Conservation (phyloP, 2,329 filamentous ascomycete genomes). For the Colletotrichum limetticola region DNA sequence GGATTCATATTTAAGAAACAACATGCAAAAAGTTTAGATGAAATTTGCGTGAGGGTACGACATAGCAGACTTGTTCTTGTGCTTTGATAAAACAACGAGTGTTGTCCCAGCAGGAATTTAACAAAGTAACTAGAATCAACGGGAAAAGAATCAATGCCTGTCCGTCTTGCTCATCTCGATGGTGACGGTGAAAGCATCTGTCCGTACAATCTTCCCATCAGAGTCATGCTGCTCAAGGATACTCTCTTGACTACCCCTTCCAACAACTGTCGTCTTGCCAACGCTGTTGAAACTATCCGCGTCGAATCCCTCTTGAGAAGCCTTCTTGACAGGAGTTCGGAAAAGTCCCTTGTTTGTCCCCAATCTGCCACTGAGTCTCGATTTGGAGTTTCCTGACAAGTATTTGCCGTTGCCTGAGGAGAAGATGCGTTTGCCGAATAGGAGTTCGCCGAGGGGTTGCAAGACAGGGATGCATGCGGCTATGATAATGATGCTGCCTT, state of each 20-base stretch:
- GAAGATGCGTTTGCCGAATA: conserved; percentile 26
- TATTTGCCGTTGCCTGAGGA: conserved; percentile 1
- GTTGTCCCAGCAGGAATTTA: neutral
- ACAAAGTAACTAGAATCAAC: neutral
- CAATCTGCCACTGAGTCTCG: neutral
- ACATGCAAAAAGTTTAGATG: too few relatives aligned
- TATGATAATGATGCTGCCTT: conserved; percentile 48
- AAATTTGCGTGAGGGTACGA: too few relatives aligned
- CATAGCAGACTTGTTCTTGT: too few relatives aligned
- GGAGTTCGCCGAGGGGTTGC: conserved; percentile 40
- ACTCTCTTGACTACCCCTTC: neutral
- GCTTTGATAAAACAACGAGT: neutral
- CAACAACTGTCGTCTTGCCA: neutral
- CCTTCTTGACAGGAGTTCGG: neutral
- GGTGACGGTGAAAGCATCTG: neutral
- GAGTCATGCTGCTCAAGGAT: neutral
- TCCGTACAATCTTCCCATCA: neutral
- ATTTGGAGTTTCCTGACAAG: neutral
- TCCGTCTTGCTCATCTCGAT: neutral
- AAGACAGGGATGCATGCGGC: conserved; percentile 48
- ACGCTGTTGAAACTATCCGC: neutral
- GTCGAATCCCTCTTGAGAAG: neutral
- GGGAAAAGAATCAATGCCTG: neutral
- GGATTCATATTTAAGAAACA: too few relatives aligned
- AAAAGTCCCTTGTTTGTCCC: neutral